Evolutionary conservation across 148 eudicot genomes (phyloP).

Genomic region (Nepenthes mirabilis): DNA sequence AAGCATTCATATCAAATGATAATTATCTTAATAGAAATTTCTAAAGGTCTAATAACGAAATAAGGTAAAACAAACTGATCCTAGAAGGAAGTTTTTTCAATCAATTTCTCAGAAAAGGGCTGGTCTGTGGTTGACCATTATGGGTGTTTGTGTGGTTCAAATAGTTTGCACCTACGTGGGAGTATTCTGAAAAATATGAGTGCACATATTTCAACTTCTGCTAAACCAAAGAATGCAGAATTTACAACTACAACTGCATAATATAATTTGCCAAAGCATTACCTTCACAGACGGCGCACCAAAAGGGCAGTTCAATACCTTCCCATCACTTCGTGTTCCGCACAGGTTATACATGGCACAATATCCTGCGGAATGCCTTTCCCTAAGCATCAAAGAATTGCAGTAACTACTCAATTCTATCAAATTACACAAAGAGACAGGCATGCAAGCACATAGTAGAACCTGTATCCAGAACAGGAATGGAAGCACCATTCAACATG

Average conservation of each 20-base stretch:
- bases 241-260: not conserved
- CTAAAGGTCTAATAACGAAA: not conserved
- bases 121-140: too few relatives aligned
- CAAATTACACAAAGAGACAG: too few relatives aligned
- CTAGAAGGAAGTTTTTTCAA: not conserved
- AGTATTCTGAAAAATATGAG: too few relatives aligned
- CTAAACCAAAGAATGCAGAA: not conserved
- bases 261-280: slow-evolving; percentile 6
- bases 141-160: too few relatives aligned
- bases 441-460: too few relatives aligned
- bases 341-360: slow-evolving; percentile 94
- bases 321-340: slow-evolving; percentile 67
- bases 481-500: too few relatives aligned
- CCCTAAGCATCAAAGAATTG: slow-evolving; percentile 22
- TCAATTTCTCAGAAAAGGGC: not conserved
- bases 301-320: slow-evolving; percentile 73
- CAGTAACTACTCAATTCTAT: too few relatives aligned
- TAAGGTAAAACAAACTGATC: not conserved
- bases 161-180: too few relatives aligned
- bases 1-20: not conserved
- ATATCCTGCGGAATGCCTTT: slow-evolving; percentile 42
- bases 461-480: too few relatives aligned
- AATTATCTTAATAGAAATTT: not conserved
- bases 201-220: not conserved
- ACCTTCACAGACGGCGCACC: slow-evolving; percentile 77